Percentiles rank a stretch among this genome's conserved stretches.
phyloP scores from a whole-genome alignment of 805 yeast species.

The Komagataella phaffii region DNA sequence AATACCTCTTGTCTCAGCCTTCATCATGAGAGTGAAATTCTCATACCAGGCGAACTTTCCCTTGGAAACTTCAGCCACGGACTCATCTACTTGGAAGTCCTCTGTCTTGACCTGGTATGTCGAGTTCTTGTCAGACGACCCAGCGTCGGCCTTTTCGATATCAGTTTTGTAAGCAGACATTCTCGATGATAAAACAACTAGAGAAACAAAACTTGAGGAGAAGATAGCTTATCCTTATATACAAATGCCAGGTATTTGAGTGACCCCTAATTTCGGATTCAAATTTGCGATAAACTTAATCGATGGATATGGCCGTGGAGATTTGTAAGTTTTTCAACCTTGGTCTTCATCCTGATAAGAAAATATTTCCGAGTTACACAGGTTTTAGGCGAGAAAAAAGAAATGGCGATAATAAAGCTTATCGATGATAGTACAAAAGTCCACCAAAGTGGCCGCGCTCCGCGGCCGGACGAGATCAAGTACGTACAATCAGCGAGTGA shows the following conservation, averaged over 20 bases:
- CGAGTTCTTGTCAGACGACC: background rate
- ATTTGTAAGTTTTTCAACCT: background rate
- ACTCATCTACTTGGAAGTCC: background rate
- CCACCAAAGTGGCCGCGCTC: background rate
- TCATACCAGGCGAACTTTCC: constrained; percentile 8
- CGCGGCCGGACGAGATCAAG: background rate
- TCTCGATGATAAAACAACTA: background rate
- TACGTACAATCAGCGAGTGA: background rate
- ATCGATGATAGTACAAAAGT: background rate
- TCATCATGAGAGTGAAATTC: constrained; percentile 15
- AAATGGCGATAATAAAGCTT: background rate
- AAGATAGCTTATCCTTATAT: background rate
- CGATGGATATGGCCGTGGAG: background rate
- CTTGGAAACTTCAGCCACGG: constrained; percentile 7
- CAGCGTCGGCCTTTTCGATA: background rate
- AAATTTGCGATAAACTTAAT: background rate
- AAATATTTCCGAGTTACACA: background rate
- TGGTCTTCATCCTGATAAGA: background rate
- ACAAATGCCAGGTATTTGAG: background rate
- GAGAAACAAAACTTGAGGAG: background rate
- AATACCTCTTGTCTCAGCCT: constrained; percentile 61
- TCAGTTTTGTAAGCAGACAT: background rate
- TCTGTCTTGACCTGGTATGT: background rate
- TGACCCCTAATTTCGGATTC: background rate
- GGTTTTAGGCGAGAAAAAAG: background rate